Base-by-base conservation (phyloP, 2,329 filamentous ascomycete genomes). In the Aspergillus awamori region DNA sequence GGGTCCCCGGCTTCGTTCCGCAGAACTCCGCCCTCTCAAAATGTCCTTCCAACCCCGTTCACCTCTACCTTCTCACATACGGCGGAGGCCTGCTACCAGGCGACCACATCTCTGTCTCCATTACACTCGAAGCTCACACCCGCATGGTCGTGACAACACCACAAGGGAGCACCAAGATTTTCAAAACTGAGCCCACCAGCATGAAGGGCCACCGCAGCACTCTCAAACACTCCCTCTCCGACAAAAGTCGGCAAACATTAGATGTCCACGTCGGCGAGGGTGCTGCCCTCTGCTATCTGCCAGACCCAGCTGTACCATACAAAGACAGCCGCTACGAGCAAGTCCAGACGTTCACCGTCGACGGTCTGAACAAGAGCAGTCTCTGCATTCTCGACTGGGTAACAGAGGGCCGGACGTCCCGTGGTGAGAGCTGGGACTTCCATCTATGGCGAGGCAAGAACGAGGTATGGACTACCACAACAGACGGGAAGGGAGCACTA, bases 371-470 rank as follows among this genome's bases (percentile, higher is more conserved):
- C 59, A 75, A 72, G 57, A 77, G 86, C 82, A 68, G 89, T 43
- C 78, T 98, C 13, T 96, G 93, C 72, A 83, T 96, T 2, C 81
- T 97, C 49, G 95, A 99, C 76, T 99, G 95, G 95, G 93, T 98
- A 6, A 96, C 89, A 2, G 91, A 94, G 71, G 95, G 95, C 7
- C 87, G 95, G 17, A 86, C 84, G 4, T 93, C 95, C 4, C 86
- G 91, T 51, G 93, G 93, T 24, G 95, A 99, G 78, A 84, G 92
- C 65, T 99, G 95, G 95, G 89, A 88, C 67, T 88, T 97, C 63
- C 80, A 84, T 59, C 84, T 84, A 64, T 98, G 95, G 87, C 86
- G 83, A 61, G 93, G 92, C 8, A 85, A 90, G 65, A 98, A 97
- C 72, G 95, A 99, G 78, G 84, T 98, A n/a, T 70, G 73, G 63